These are phyloP conservation scores for Astrothelium subdiscretum DNA, from an alignment of 495 filamentous ascomycete genomes.

Conservation along the genomic window DNA sequence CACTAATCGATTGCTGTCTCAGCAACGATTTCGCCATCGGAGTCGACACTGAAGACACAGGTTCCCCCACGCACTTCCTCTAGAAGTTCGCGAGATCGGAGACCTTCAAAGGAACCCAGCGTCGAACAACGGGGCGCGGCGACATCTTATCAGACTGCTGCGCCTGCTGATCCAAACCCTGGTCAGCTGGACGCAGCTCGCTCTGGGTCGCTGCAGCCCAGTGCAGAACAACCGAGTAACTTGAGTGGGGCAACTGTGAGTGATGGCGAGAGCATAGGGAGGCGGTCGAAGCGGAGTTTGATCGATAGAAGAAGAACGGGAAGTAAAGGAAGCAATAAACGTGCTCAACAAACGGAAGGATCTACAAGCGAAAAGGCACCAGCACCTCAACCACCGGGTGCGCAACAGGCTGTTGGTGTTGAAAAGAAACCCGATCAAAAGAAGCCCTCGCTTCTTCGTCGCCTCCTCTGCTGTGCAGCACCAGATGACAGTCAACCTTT, in stretches of 20 bases:
- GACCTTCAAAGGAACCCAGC: neutral
- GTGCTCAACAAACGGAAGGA: constrained; percentile 35
- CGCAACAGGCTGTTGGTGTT: constrained; percentile 18
- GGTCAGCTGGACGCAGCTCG: neutral
- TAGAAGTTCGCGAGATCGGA: neutral
- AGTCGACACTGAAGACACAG: neutral
- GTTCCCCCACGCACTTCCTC: neutral
- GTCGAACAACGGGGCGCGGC: neutral
- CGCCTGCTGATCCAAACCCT: neutral
- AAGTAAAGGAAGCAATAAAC: constrained; percentile 54
- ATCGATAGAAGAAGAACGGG: constrained; percentile 54
- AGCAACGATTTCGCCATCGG: neutral
- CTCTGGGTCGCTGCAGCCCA: neutral
- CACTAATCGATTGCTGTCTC: neutral
- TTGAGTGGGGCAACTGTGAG: neutral
- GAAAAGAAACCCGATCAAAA: constrained; percentile 48
- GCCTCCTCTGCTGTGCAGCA: constrained; percentile 71
- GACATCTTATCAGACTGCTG: neutral
- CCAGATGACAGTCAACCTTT: constrained; percentile 45
- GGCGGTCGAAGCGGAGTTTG: constrained; percentile 58
- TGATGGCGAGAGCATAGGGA: constrained; percentile 42
- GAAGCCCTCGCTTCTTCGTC: constrained; percentile 52
- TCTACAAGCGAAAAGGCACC: constrained; percentile 20
- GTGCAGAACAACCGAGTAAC: neutral
- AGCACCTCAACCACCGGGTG: constrained; percentile 33